These are phyloP conservation scores for Erysimum cheiri DNA, from an alignment of 441 rosid genomes.

Conservation along the genomic window DNA sequence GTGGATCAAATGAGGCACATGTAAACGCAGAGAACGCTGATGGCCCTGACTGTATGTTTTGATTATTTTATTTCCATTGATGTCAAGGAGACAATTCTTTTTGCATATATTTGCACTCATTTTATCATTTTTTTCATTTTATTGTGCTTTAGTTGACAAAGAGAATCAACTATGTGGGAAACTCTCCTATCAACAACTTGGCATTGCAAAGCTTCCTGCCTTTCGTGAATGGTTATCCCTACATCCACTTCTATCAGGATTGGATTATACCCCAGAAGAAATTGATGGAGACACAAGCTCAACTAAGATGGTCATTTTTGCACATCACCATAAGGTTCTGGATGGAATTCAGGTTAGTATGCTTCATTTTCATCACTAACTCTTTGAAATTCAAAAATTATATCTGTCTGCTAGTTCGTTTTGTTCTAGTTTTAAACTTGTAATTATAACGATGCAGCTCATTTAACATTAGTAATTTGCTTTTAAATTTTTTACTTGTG, in stretches of 20 bases:
- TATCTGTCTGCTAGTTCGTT: slow-evolving; percentile 1
- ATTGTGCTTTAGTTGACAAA: slow-evolving; percentile 53
- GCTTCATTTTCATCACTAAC: slow-evolving; percentile 21
- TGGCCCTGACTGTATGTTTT: slow-evolving; percentile 36
- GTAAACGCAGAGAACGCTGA: slow-evolving; percentile 23
- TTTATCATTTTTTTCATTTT: slow-evolving; percentile 1
- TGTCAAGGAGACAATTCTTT: slow-evolving; percentile 15
- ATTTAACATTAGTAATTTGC: slow-evolving; percentile 14
- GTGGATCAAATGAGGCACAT: slow-evolving; percentile 32
- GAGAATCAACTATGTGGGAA: slow-evolving; percentile 45
- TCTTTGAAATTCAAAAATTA: neutral
- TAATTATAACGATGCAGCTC: slow-evolving; percentile 31
- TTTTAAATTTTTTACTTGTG: slow-evolving; percentile 20
- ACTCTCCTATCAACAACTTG: slow-evolving; percentile 87
- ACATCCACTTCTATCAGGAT: slow-evolving; percentile 66
- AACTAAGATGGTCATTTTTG: slow-evolving; percentile 89
- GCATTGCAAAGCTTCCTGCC: slow-evolving; percentile 88
- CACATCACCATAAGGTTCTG: slow-evolving; percentile 95
- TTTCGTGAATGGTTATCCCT: slow-evolving; percentile 88
- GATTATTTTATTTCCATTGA: slow-evolving; percentile 26
- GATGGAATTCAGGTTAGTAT: slow-evolving; percentile 85
- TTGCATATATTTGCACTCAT: slow-evolving; percentile 6
- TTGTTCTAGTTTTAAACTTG: neutral
- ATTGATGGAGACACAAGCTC: slow-evolving; percentile 52
- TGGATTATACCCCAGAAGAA: slow-evolving; percentile 58